Percentiles rank a stretch among this genome's conserved stretches.
Conservation (phyloP, 139 green algal species). For the Closterium sp. region DNA sequence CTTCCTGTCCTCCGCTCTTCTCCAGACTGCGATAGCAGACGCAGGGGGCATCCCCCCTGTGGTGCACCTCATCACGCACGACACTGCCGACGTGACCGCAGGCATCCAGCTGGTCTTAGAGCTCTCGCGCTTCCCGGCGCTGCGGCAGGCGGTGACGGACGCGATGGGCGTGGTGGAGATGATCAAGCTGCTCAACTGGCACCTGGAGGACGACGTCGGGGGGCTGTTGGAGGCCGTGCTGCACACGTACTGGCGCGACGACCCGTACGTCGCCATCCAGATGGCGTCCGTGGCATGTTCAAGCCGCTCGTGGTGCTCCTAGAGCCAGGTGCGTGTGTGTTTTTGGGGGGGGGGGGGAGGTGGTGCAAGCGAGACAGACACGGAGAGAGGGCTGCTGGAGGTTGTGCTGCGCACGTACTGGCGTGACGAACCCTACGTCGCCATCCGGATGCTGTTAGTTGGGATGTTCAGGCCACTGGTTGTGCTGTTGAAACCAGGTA, state of each 20-base stretch:
- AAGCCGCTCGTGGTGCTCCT: constrained; percentile 1
- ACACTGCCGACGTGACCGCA: background rate
- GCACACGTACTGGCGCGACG: too few species aligned
- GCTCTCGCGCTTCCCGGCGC: background rate
- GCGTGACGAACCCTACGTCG: constrained; percentile 1
- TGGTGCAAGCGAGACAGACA: too few species aligned
- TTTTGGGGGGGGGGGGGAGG: too few species aligned
- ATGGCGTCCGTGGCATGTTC: constrained; percentile 36
- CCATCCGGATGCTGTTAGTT: constrained; percentile 15
- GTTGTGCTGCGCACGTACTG: too few species aligned
- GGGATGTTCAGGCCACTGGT: constrained; percentile 17
- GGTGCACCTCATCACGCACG: constrained; percentile 4
- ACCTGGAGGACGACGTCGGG: background rate
- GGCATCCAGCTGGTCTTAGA: background rate
- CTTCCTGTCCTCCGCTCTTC: background rate
- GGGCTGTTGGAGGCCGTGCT: too few species aligned
- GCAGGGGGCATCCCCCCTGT: background rate
- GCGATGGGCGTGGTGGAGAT: constrained; percentile 1
- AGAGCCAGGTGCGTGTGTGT: constrained; percentile 3
- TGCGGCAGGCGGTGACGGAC: constrained; percentile 7
- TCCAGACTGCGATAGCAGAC: constrained; percentile 15
- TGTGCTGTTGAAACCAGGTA: background rate
- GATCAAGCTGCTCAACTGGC: constrained; percentile 23
- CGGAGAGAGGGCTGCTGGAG: too few species aligned
- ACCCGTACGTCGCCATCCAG: constrained; percentile 33